phyloP scores from a whole-genome alignment of 495 filamentous ascomycete species.

The Aspergillus ostianus region DNA sequence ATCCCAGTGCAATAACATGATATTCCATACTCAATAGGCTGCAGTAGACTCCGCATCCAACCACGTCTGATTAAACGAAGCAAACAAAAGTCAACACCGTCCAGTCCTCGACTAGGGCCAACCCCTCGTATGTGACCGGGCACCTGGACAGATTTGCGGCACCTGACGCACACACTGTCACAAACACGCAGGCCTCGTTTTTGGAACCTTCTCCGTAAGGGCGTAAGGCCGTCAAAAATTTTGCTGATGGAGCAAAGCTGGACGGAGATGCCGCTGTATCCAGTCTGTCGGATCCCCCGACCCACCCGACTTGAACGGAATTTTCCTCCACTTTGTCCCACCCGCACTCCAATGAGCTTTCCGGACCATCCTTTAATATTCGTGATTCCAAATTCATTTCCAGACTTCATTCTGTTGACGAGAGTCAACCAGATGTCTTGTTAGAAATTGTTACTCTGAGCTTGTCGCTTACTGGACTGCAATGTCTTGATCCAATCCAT shows the following conservation, averaged over 20 bases:
- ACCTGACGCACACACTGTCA: too few species aligned
- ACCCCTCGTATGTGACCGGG: background rate
- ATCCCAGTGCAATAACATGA: background rate
- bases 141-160: too few species aligned
- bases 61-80: background rate
- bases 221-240: background rate
- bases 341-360: background rate
- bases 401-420: background rate
- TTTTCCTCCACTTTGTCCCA: slow-evolving; percentile 19
- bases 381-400: background rate
- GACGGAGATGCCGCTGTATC: slow-evolving; percentile 22
- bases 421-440: too few species aligned
- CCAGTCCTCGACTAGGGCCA: too few species aligned
- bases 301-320: slow-evolving; percentile 17
- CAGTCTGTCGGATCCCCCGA: slow-evolving; percentile 25
- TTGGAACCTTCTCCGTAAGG: background rate
- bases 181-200: background rate
- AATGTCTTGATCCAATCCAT: too few species aligned
- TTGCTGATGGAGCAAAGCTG: background rate
- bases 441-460: too few species aligned
- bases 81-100: background rate
- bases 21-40: background rate
- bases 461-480: too few species aligned
- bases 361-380: background rate
- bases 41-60: too few species aligned